These are phyloP conservation scores for Coffea eugenioides DNA, from an alignment of 257 asterid species.

Conservation along the genomic window DNA sequence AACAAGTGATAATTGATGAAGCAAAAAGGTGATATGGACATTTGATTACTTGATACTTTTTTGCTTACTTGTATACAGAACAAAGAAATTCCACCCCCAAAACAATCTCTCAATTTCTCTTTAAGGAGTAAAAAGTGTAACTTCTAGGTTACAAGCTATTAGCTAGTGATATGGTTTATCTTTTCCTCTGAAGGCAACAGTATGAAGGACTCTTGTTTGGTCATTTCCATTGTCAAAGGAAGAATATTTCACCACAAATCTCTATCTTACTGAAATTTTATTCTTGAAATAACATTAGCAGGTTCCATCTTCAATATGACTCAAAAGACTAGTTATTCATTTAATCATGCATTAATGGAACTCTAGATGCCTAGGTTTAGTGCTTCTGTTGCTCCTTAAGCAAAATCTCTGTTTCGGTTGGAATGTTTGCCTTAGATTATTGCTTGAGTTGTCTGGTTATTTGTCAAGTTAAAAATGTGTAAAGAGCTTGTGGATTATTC, in stretches of 20 bases:
- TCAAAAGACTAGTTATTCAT: neutral
- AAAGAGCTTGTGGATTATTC: neutral
- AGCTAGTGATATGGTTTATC: too few species aligned
- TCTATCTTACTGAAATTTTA: neutral
- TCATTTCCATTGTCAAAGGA: neutral
- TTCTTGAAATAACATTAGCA: neutral
- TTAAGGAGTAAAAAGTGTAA: too few species aligned
- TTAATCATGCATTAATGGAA: neutral
- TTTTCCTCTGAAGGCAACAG: neutral
- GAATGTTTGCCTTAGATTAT: neutral
- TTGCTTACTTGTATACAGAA: too few species aligned
- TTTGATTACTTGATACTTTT: too few species aligned
- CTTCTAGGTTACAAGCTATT: too few species aligned
- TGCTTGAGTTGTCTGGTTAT: neutral
- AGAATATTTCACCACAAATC: neutral
- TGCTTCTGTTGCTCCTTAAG: neutral
- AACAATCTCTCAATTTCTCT: too few species aligned
- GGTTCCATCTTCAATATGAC: neutral
- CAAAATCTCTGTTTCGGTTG: neutral
- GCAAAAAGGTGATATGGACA: too few species aligned
- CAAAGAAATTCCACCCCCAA: too few species aligned
- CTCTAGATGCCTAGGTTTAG: neutral
- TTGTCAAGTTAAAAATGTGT: neutral
- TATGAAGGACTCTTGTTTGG: neutral
- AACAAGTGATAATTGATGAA: too few species aligned